Base-by-base conservation (phyloP, 257 asterid genomes). In the Primulina tabacum region DNA sequence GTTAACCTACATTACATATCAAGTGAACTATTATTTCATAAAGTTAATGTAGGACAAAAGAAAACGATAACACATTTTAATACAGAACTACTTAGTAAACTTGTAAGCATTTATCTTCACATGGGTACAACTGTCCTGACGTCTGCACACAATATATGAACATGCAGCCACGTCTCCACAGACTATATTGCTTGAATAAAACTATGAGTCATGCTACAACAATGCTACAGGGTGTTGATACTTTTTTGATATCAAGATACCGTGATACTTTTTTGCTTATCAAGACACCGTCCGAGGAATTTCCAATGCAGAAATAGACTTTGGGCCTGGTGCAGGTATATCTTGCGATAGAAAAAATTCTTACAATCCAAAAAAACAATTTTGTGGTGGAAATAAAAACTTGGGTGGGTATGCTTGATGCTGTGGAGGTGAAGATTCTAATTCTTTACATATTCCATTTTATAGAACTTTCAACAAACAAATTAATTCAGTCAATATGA, bases 401-500 rank as follows among this genome's bases (percentile, higher is more conserved):
- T 6, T 5, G 32, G 60, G 43, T 5, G 32, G 60, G 43, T 26
- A 29, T 30, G 16, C 32, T 7, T 6, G 55, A 56, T 11, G 37
- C 12, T 62, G 14, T 57, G 6, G 12, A 63, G 38, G 28, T 14
- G 57, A 62, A 47, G 12, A n/a, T 47, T 62, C 28, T 20, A 0
- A 65, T 57, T 21, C 55, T 37, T 47, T 9, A 4, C 17, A 28
- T 26, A 57, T 8, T 53, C 52, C 78, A 17, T 34, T 37, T 62
- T 65, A 55, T 21, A 37, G 40, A 73, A 18, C 56, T 60, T 59
- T 47, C 24, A 66, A 55, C 29, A 32, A 33, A 53, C 17, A 58
- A 18, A 75, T 21, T 69, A 32, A 62, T 37, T n/a, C n/a, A 58
- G 52, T 50, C 61, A 71, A 47, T 3, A 17, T 52, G 37, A 26